Conservation (phyloP, 108 stramenopile species). For the Nannochloropsis salina region DNA sequence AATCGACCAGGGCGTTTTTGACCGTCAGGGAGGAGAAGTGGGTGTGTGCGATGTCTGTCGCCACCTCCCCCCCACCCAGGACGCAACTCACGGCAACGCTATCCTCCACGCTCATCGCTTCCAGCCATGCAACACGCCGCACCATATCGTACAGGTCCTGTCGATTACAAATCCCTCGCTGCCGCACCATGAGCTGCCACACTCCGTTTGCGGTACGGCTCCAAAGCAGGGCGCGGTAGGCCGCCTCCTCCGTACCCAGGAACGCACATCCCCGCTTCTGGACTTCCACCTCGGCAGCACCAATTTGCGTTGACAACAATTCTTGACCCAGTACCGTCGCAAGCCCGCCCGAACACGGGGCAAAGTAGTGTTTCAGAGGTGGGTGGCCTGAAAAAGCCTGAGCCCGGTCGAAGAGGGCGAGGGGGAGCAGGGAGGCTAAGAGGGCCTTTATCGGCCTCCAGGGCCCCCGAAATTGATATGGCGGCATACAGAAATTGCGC, state of each 20-base stretch:
- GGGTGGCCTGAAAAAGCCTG: not conserved
- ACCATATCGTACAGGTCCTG: constrained; percentile 34
- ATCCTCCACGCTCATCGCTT: constrained; percentile 28
- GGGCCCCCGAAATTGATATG: too few relatives aligned
- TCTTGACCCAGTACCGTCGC: constrained; percentile 28
- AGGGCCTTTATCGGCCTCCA: not conserved
- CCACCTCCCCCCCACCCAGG: constrained; percentile 30
- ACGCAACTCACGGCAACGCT: constrained; percentile 35
- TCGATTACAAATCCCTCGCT: not conserved
- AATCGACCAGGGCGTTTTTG: constrained; percentile 50
- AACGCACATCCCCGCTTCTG: constrained; percentile 35
- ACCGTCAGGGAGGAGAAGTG: constrained; percentile 47
- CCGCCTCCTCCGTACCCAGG: constrained; percentile 28
- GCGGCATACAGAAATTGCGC: too few relatives aligned
- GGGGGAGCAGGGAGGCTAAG: not conserved
- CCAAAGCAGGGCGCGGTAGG: constrained; percentile 42
- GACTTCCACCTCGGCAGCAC: constrained; percentile 22
- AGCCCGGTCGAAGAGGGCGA: not conserved
- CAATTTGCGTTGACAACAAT: constrained; percentile 16
- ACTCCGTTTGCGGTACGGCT: constrained; percentile 38
- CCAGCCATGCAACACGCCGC: constrained; percentile 24
- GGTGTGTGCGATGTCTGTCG: constrained; percentile 41
- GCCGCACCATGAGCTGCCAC: constrained; percentile 27
- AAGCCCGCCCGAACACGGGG: constrained; percentile 22
- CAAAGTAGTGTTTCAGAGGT: not conserved